Evolutionary conservation across 305 asterid genomes (phyloP).

Genomic region (Fraxinus dipetala): DNA sequence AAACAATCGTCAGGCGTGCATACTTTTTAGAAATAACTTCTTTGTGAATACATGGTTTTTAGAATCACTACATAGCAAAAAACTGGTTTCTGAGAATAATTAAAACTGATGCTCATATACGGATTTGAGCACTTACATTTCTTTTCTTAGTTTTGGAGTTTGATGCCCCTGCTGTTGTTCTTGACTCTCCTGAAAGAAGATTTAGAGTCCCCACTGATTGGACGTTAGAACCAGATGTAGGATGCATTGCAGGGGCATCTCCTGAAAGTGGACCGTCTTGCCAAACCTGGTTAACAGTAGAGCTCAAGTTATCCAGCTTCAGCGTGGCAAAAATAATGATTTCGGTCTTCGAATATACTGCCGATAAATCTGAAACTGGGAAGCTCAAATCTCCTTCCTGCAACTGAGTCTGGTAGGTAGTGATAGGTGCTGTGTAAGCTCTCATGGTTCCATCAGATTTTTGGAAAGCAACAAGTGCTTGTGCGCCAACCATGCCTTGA

Average conservation of each 20-base stretch:
- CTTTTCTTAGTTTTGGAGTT: slow-evolving; percentile 47
- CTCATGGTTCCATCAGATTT: slow-evolving; percentile 72
- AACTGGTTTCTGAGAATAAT: background rate
- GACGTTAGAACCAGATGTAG: slow-evolving; percentile 53
- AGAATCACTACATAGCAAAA: background rate
- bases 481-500: slow-evolving; percentile 76
- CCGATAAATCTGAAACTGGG: slow-evolving; percentile 62
- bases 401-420: slow-evolving; percentile 49
- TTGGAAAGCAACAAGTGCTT: slow-evolving; percentile 73
- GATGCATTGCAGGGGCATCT: slow-evolving; percentile 55
- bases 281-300: slow-evolving; percentile 80
- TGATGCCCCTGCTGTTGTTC: slow-evolving; percentile 31
- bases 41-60: background rate
- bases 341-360: slow-evolving; percentile 51
- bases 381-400: slow-evolving; percentile 63
- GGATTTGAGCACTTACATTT: slow-evolving; percentile 43
- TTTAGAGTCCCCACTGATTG: slow-evolving; percentile 58
- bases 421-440: slow-evolving; percentile 65
- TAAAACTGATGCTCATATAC: background rate
- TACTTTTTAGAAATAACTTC: background rate
- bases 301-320: slow-evolving; percentile 46
- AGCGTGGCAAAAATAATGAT: slow-evolving; percentile 62
- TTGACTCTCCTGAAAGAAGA: slow-evolving; percentile 64
- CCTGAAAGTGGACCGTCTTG: slow-evolving; percentile 81
- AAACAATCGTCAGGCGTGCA: background rate